Conservation (phyloP, 805 yeast species). For the Zygoascus ofunaensis region DNA sequence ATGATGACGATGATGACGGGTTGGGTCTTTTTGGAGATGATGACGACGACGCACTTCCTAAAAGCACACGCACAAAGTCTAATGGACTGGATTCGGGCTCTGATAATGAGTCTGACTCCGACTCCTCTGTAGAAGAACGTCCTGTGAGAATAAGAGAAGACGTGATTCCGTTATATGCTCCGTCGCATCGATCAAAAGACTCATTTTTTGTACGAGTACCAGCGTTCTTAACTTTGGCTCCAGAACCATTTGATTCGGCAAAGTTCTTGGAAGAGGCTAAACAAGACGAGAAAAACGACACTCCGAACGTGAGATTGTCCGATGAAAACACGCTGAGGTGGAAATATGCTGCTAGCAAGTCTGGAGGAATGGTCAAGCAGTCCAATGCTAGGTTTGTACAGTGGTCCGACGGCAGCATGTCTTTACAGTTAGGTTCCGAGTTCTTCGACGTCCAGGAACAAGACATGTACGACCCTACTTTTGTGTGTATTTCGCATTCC, state of each 20-base stretch:
- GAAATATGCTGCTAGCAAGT: slow-evolving; percentile 76
- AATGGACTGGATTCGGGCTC: neutral
- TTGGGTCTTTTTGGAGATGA: slow-evolving; percentile 5
- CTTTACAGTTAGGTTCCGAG: slow-evolving; percentile 81
- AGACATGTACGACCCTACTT: slow-evolving; percentile 58
- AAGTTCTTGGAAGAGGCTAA: slow-evolving; percentile 42
- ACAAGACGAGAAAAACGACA: slow-evolving; percentile 27
- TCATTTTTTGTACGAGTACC: slow-evolving; percentile 60
- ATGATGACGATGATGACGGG: slow-evolving; percentile 2
- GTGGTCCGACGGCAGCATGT: slow-evolving; percentile 89
- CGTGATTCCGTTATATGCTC: slow-evolving; percentile 27
- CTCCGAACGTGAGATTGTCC: slow-evolving; percentile 38
- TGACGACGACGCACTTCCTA: slow-evolving; percentile 13
- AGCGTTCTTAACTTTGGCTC: slow-evolving; percentile 70
- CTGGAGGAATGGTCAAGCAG: slow-evolving; percentile 63
- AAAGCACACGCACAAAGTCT: neutral
- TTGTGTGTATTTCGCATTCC: slow-evolving; percentile 62
- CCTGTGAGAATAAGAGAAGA: slow-evolving; percentile 17
- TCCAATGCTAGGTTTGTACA: slow-evolving; percentile 83
- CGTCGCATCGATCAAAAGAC: slow-evolving; percentile 22
- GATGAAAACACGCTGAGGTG: slow-evolving; percentile 87
- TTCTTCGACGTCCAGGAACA: slow-evolving; percentile 62
- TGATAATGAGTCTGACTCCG: neutral
- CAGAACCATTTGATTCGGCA: slow-evolving; percentile 79
- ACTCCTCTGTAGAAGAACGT: slow-evolving; percentile 1